phyloP scores from a whole-genome alignment of 2,329 filamentous ascomycete species.

The Aspergillus sp. region DNA sequence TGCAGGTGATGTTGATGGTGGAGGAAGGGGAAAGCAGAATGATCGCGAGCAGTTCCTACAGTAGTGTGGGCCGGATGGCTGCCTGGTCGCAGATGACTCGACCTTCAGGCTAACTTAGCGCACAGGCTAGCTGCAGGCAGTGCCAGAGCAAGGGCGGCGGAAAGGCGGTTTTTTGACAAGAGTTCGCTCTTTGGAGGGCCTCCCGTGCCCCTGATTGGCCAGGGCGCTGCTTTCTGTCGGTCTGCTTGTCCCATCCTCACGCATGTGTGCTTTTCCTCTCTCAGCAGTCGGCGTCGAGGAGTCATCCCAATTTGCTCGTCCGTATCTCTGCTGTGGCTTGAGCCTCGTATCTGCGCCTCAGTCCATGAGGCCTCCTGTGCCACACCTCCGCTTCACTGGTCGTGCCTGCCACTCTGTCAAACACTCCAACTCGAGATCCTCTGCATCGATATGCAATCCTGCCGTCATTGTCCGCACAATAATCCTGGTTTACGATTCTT shows the following conservation, averaged over 20 bases:
- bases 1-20: slow-evolving; percentile 12
- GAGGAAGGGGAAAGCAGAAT: not conserved
- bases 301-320: slow-evolving; percentile 15
- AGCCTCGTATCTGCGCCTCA: slow-evolving; percentile 25
- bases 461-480: not conserved
- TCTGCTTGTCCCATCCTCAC: slow-evolving; percentile 7
- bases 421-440: not conserved
- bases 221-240: slow-evolving; percentile 12
- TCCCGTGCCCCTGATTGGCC: slow-evolving; percentile 18
- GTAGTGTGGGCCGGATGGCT: slow-evolving; percentile 15
- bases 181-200: slow-evolving; percentile 14
- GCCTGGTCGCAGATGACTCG: slow-evolving; percentile 22
- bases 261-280: slow-evolving; percentile 10
- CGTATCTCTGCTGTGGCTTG: slow-evolving; percentile 21
- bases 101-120: slow-evolving; percentile 19
- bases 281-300: slow-evolving; percentile 20
- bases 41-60: slow-evolving; percentile 10
- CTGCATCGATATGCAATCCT: not conserved
- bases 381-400: slow-evolving; percentile 8
- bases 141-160: slow-evolving; percentile 18
- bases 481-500: not conserved
- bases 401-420: not conserved
- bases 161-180: slow-evolving; percentile 10
- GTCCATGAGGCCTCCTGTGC: not conserved
- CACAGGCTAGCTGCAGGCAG: slow-evolving; percentile 19